Base-by-base conservation (phyloP, 352 stramenopile species). In the Pythium periplocum region DNA sequence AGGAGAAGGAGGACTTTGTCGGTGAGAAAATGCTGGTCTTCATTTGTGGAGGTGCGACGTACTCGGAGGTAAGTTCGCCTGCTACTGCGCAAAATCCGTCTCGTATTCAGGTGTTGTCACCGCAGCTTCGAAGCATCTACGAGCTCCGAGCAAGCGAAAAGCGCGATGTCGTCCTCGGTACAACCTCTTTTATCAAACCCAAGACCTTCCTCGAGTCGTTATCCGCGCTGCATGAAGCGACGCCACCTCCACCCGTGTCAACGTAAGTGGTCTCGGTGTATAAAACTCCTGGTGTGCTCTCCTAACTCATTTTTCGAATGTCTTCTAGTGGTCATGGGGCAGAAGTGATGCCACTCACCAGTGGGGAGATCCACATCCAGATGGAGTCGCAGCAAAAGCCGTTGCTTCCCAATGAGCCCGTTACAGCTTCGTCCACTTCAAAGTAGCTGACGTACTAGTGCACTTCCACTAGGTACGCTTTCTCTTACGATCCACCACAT, bases 21-120 rank as follows among this genome's bases (percentile, higher is more conserved):
- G 83, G 85, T 33, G 89, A 94, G 51, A 95, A 97, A 57, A 85
- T 97, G 64, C 90, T 99, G 60, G 89, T 98, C 4, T 98, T 98
- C 52, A 81, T 98, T 36, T 85, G 85, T 17, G 96, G 96, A 34
- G 96, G 96, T 1, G 84, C 96, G 49, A 92, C 90, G 17, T 98
- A 97, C 66, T 94, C 87, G 0, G 96, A 99, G 78, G 71, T 98
- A 70, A 8, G 45, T 37, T 44, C 7, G 4, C 39, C 10, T 11
- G 9, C 46, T 6, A 36, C 30, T 45, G 11, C 12, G 43, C 34
- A 10, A 37, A 46, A 4, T 53, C 17, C 3, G 3, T 44, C 35
- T 45, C 38, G 34, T 37, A 7, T 32, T 48, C 17, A 48, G 3
- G 2, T 35, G 48, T 48, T 62, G 5, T 31, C 17, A n/a, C 3